A percentile compares a stretch with the other conserved stretches of the same genome.
These are phyloP conservation scores for Yarrowia keelungensis DNA, from an alignment of 805 yeast species.

Conservation along the genomic window DNA sequence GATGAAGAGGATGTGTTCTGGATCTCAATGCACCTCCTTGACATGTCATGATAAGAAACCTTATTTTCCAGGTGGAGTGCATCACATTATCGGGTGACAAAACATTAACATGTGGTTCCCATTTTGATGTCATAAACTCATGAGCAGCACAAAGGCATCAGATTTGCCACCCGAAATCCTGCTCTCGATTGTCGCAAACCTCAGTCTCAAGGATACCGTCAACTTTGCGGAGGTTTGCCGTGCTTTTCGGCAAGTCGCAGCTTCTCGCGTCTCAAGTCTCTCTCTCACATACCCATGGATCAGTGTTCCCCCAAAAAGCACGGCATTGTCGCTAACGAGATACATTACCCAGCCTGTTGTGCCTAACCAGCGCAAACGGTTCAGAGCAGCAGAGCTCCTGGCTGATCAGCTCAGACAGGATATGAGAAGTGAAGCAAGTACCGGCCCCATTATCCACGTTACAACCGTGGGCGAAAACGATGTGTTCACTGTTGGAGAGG, in stretches of 20 bases:
- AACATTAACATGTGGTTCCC: not conserved
- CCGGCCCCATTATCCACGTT: not conserved
- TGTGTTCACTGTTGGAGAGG: not conserved
- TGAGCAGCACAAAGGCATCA: constrained; percentile 2
- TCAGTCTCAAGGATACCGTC: not conserved
- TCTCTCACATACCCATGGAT: constrained; percentile 15
- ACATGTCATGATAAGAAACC: not conserved
- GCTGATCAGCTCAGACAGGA: constrained; percentile 1
- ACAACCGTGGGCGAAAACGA: not conserved
- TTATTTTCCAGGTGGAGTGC: not conserved
- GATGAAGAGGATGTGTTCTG: no score
- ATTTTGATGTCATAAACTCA: constrained; percentile 9
- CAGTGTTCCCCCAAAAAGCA: not conserved
- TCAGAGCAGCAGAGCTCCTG: not conserved
- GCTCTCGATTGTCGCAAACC: constrained; percentile 1
- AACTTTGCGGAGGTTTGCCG: constrained; percentile 12
- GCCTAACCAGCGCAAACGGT: not conserved
- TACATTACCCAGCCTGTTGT: constrained; percentile 1
- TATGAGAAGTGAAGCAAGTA: constrained; percentile 1
- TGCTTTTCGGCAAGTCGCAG: not conserved
- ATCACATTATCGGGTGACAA: not conserved
- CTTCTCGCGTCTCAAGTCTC: not conserved
- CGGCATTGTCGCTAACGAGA: constrained; percentile 11
- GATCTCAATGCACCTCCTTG: no score
- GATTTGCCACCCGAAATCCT: constrained; percentile 11